Conservation (phyloP, 805 yeast genomes). For the Pichia nanzhaoensis region DNA sequence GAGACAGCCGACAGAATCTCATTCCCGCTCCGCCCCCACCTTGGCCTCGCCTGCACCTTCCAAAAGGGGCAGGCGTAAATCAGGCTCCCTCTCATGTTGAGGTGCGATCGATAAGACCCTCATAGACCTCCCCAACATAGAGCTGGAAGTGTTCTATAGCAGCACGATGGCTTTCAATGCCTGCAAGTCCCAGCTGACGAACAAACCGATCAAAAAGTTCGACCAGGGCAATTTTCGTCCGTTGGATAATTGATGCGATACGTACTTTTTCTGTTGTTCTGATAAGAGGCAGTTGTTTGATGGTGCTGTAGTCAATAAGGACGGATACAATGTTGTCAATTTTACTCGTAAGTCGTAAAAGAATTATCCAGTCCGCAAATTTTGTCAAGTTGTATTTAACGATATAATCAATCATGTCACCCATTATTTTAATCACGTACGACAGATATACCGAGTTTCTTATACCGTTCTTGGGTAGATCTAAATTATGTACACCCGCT, state of each 20-base stretch:
- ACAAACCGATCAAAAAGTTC: conserved; percentile 26
- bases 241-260: conserved; percentile 26
- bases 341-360: conserved; percentile 21
- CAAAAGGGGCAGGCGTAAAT: conserved; percentile 1
- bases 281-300: conserved; percentile 9
- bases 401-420: conserved; percentile 58
- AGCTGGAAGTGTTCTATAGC: conserved; percentile 18
- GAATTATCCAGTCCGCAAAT: conserved; percentile 20
- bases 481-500: not conserved
- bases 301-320: conserved; percentile 24
- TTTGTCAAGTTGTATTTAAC: conserved; percentile 31
- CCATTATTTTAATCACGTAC: conserved; percentile 56
- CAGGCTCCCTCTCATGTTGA: conserved; percentile 19
- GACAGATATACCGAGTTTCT: conserved; percentile 45
- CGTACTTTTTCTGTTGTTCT: conserved; percentile 31
- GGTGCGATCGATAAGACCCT: conserved; percentile 31
- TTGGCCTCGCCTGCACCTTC: not conserved
- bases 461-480: conserved; percentile 8
- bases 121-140: conserved; percentile 31
- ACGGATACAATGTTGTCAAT: conserved; percentile 28
- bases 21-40: too few relatives aligned
- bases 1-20: too few relatives aligned
- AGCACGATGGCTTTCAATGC: conserved; percentile 5
- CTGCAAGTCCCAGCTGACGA: conserved; percentile 8
- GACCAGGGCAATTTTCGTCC: conserved; percentile 27